Conservation (phyloP, 1,284 basidiomycete species). For the Ceraceosorus guamensis region DNA sequence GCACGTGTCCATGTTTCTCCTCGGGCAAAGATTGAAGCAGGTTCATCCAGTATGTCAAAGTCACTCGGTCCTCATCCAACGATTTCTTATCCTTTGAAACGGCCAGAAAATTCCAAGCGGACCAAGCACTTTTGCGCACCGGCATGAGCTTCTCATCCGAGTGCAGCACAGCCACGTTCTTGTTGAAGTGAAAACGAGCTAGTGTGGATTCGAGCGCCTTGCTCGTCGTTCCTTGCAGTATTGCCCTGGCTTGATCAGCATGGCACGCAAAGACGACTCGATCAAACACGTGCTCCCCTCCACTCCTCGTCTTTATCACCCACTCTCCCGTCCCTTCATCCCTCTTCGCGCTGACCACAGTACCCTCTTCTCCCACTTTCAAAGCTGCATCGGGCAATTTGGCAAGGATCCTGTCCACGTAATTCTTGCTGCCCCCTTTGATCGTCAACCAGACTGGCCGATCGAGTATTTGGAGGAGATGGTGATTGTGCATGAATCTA, state of each 20-base stretch:
- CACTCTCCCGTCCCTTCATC: slow-evolving; percentile 9
- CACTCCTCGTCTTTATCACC: slow-evolving; percentile 53
- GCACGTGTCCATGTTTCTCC: slow-evolving; percentile 59
- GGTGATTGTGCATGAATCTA: slow-evolving; percentile 72
- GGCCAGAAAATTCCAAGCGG: slow-evolving; percentile 38
- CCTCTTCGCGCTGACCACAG: slow-evolving; percentile 4
- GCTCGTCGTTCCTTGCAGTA: slow-evolving; percentile 55
- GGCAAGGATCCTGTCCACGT: slow-evolving; percentile 25
- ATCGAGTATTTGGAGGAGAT: slow-evolving; percentile 66
- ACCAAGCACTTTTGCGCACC: slow-evolving; percentile 22
- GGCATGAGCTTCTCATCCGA: slow-evolving; percentile 50
- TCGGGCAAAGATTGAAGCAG: slow-evolving; percentile 64
- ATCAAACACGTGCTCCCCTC: slow-evolving; percentile 57
- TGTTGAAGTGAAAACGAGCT: slow-evolving; percentile 55
- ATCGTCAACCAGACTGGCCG: slow-evolving; percentile 73
- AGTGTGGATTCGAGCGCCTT: slow-evolving; percentile 47
- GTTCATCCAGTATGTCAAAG: slow-evolving; percentile 65
- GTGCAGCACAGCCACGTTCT: slow-evolving; percentile 66
- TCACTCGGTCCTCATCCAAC: slow-evolving; percentile 26
- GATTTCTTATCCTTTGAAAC: slow-evolving; percentile 12
- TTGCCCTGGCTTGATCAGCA: slow-evolving; percentile 61
- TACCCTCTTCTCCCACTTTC: slow-evolving; percentile 17
- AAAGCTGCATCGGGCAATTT: slow-evolving; percentile 11
- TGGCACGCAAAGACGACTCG: slow-evolving; percentile 72
- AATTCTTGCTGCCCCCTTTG: slow-evolving; percentile 56